Percentiles rank a stretch among this genome's conserved stretches.
These are phyloP conservation scores for Yarrowia porcina DNA, from an alignment of 805 yeast genomes.

Conservation along the genomic window DNA sequence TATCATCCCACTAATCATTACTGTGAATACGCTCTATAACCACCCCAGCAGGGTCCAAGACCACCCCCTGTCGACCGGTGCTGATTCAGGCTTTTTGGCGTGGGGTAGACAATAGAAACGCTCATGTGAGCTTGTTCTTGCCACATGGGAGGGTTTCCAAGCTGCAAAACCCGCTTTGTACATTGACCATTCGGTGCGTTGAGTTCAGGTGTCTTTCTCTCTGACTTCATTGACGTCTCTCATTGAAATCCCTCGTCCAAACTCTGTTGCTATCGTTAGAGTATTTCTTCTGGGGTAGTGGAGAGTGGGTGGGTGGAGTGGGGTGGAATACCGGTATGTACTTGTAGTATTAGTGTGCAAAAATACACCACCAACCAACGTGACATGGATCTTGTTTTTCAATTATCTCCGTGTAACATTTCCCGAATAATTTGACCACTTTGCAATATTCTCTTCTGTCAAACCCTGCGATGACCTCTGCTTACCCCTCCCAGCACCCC, in stretches of 20 bases:
- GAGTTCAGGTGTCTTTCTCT: background rate
- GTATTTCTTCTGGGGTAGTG: conserved; percentile 14
- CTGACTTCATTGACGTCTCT: background rate
- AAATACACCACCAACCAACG: too few species aligned
- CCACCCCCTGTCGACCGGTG: background rate
- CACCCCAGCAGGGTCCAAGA: background rate
- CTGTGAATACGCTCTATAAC: too few species aligned
- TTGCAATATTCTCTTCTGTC: too few species aligned
- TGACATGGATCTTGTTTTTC: too few species aligned
- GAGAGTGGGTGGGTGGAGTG: background rate
- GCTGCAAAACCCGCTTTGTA: too few species aligned
- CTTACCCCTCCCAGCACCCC: background rate
- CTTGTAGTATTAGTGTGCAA: too few species aligned
- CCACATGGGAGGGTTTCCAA: too few species aligned
- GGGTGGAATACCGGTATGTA: too few species aligned
- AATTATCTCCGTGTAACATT: too few species aligned
- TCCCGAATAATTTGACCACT: too few species aligned
- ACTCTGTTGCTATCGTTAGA: background rate
- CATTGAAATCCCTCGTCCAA: conserved; percentile 17
- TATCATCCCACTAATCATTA: too few species aligned
- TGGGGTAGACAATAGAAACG: background rate
- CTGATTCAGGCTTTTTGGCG: background rate
- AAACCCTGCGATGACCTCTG: background rate
- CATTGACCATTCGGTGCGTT: background rate
- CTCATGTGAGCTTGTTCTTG: background rate